phyloP scores from a whole-genome alignment of 2,329 filamentous ascomycete genomes.

The Calonectria multiphialidica region DNA sequence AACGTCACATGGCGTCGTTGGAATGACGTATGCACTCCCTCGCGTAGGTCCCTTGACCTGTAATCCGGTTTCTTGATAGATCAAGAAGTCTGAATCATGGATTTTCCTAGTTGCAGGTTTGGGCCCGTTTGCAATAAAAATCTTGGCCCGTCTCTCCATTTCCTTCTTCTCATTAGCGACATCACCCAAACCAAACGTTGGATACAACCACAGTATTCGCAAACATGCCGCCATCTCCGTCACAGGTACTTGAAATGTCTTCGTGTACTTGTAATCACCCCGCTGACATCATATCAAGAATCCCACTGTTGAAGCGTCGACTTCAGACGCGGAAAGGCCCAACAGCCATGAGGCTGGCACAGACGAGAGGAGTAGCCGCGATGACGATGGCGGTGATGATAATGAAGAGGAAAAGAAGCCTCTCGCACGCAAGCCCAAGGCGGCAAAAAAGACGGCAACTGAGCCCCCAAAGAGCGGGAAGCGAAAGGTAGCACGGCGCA shows the following conservation, averaged over 20 bases:
- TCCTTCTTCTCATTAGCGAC: not conserved
- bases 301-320: not conserved
- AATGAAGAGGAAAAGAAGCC: not conserved
- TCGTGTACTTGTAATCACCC: not conserved
- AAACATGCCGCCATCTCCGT: not conserved
- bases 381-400: not conserved
- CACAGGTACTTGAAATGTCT: not conserved
- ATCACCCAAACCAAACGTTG: not conserved
- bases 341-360: not conserved
- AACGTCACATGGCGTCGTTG: not conserved
- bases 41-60: not conserved
- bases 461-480: slow-evolving; percentile 17
- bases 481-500: slow-evolving; percentile 24
- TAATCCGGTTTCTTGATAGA: not conserved
- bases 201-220: not conserved
- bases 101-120: not conserved
- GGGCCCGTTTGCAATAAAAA: not conserved
- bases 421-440: not conserved
- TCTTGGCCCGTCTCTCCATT: not conserved
- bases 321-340: not conserved
- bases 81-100: not conserved
- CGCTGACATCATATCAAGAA: not conserved
- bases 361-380: not conserved
- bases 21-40: not conserved
- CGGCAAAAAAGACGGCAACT: not conserved